Conservation (phyloP, 306 rosid species). For the Lupinus albus region DNA sequence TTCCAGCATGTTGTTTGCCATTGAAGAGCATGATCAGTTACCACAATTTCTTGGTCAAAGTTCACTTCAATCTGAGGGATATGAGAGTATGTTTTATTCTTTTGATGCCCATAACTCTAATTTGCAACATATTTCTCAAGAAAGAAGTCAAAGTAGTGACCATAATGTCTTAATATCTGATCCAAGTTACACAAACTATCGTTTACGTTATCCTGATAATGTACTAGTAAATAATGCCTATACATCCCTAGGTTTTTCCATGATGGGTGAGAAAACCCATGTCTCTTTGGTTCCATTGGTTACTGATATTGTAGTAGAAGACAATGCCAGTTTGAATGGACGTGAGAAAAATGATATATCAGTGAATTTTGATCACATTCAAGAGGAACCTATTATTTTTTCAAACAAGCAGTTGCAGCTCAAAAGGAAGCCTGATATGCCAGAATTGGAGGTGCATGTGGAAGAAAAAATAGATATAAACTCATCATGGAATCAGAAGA, state of each 20-base stretch:
- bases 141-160: slow-evolving; percentile 38
- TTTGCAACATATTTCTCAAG: slow-evolving; percentile 45
- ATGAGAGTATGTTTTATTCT: slow-evolving; percentile 22
- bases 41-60: slow-evolving; percentile 29
- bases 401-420: neutral
- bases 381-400: neutral
- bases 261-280: slow-evolving; percentile 17
- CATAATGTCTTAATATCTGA: slow-evolving; percentile 31
- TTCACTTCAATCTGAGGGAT: slow-evolving; percentile 39
- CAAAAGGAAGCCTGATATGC: slow-evolving; percentile 43
- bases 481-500: slow-evolving; percentile 42
- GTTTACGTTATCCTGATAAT: neutral
- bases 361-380: slow-evolving; percentile 37
- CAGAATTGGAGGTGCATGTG: slow-evolving; percentile 18
- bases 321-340: slow-evolving; percentile 29
- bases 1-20: slow-evolving; percentile 46
- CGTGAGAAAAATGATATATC: slow-evolving; percentile 31
- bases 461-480: slow-evolving; percentile 27
- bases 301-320: slow-evolving; percentile 44
- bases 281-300: slow-evolving; percentile 42
- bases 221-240: neutral
- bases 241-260: slow-evolving; percentile 9
- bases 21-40: slow-evolving; percentile 29
- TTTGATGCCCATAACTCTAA: slow-evolving; percentile 20
- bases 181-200: slow-evolving; percentile 32